phyloP scores from a whole-genome alignment of 192 early-diverging fungal genomes.

The Coemansia sp. region DNA sequence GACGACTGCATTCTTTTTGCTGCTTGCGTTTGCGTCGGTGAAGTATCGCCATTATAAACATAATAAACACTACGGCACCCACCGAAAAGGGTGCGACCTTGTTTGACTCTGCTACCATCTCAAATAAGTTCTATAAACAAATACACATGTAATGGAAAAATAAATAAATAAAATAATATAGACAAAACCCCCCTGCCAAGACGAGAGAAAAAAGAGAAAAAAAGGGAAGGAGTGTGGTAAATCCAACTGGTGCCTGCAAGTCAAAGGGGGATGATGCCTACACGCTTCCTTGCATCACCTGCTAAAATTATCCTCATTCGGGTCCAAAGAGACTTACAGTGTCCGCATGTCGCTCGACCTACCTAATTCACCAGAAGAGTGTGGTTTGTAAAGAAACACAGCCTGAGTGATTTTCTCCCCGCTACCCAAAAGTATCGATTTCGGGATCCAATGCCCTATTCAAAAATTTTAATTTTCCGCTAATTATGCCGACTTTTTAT shows the following conservation, averaged over 20 bases:
- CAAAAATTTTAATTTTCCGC: neutral
- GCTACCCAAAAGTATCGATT: neutral
- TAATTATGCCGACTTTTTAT: neutral
- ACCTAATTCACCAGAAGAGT: neutral
- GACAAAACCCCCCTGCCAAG: neutral
- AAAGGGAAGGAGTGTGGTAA: neutral
- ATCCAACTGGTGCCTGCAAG: neutral
- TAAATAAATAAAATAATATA: neutral
- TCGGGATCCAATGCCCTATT: neutral
- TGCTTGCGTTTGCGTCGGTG: neutral
- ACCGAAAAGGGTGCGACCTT: constrained; percentile 2
- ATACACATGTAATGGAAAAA: neutral
- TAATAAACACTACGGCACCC: neutral
- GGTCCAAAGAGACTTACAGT: neutral
- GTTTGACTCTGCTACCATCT: neutral
- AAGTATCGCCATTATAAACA: neutral
- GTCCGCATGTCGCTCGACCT: neutral
- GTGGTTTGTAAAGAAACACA: neutral
- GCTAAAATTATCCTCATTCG: neutral
- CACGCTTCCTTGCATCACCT: neutral
- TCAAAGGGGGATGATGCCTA: neutral
- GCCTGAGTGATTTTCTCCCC: no score
- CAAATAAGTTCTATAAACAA: neutral
- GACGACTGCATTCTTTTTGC: neutral
- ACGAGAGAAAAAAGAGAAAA: neutral